Evolutionary conservation across 2,329 filamentous ascomycete genomes (phyloP).

Genomic region (Aureobasidium sp.): DNA sequence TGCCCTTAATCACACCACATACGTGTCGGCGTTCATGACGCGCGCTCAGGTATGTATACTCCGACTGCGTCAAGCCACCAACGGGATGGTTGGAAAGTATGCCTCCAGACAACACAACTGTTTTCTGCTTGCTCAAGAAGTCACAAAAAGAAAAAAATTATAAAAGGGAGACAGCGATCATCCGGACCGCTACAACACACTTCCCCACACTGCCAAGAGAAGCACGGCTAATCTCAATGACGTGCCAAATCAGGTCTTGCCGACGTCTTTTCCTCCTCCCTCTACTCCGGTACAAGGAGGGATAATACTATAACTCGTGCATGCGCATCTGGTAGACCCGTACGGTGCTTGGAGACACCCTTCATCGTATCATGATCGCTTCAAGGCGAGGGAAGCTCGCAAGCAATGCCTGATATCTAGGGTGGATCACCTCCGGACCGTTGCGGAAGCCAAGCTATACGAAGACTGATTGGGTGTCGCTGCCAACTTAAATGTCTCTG

Average conservation of each 20-base stretch:
- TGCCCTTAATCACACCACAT: not conserved
- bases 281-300: not conserved
- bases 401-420: not conserved
- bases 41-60: too few species aligned
- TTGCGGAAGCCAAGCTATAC: slow-evolving; percentile 7
- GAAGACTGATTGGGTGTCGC: not conserved
- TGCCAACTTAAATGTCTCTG: slow-evolving; percentile 5
- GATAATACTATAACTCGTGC: not conserved
- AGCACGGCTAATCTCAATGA: not conserved
- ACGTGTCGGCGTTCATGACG: not conserved
- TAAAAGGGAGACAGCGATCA: not conserved
- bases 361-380: too few species aligned
- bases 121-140: not conserved
- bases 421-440: not conserved
- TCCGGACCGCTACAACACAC: not conserved
- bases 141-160: not conserved
- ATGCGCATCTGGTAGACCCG: not conserved
- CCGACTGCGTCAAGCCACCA: not conserved
- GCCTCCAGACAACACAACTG: not conserved
- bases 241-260: not conserved
- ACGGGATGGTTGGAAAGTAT: not conserved
- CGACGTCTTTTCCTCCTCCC: not conserved
- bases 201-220: slow-evolving; percentile 10
- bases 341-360: too few species aligned
- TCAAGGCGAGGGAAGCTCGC: not conserved